Evolutionary conservation across 257 asterid genomes (phyloP), one percentile per base, ranked within the genome.

Genomic region (Echium plantagineum): DNA sequence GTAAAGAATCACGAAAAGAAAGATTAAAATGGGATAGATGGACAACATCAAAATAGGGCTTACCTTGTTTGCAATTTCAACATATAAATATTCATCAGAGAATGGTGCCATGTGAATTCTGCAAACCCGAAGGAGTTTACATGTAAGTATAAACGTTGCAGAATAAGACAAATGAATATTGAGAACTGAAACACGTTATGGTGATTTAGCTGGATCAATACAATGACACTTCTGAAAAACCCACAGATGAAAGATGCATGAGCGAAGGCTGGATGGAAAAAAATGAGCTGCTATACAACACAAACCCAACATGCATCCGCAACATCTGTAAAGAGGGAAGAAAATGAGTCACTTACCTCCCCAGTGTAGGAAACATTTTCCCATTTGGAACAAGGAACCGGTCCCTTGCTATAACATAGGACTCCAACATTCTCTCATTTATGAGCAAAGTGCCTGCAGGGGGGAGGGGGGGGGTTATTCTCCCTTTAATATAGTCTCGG

Each of bases 91-190:
- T 70, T 93, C 99, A 69, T 93, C 99, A 53, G 94, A 86, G 80
- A 93, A 93, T 59, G 99, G 99, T 12, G 99, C 99, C 99, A 89
- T 83, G 64, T 93, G 96, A 80, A 93, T 84, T 81, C 99, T 93
- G 70, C 85, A 24, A 80, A 69, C 63, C 73, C 52, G 76, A 71
- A 72, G 60, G 65, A 63, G 31, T 35, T 17, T 19, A 24, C 3
- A 24, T 10, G 53, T 52, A 54, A 63, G 22, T 2, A 21, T 3
- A 21, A 26, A 20, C n/a, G 15, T 12, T 53, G 10, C 5, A 6
- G 0, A 17, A 17, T 5, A 8, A 28, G 21, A 31, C 58, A 30
- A n/a, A 9, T 28, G 49, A 5, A 60, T 52, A 15, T 2, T 15
- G 61, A 26, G 22, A 58, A 48, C 31, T 12, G 47, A 3, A 20